Evolutionary conservation across 2,329 filamentous ascomycete genomes (phyloP).

Genomic region (Bipolaris cookei): DNA sequence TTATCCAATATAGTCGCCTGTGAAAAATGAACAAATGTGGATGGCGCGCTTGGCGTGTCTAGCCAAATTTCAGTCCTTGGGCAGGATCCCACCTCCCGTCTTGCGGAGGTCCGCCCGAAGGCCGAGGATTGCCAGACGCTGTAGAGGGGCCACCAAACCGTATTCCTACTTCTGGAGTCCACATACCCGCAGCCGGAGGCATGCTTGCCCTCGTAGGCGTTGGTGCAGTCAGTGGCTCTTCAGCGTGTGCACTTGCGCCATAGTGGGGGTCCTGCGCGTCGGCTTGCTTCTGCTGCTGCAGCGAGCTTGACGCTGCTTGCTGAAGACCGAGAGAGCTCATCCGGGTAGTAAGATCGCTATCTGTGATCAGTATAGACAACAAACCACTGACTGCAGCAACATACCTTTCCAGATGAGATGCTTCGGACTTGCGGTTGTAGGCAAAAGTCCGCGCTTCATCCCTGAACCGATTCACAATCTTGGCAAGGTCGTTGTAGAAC

Average conservation of each 20-base stretch:
- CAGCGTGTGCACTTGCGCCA: conserved; percentile 54
- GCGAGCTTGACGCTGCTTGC: conserved; percentile 49
- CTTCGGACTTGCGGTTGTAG: conserved; percentile 80
- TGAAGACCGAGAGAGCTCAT: conserved; percentile 65
- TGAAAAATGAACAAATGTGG: not conserved
- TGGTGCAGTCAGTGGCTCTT: conserved; percentile 62
- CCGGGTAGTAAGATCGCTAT: conserved; percentile 64
- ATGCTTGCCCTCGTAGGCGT: conserved; percentile 50
- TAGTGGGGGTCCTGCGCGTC: conserved; percentile 67
- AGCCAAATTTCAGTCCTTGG: conserved; percentile 50
- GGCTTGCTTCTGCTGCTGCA: conserved; percentile 54
- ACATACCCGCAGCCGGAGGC: conserved; percentile 62
- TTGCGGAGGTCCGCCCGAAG: conserved; percentile 43
- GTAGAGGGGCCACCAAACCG: conserved; percentile 66
- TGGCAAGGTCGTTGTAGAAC: conserved; percentile 95
- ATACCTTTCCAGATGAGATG: conserved; percentile 76
- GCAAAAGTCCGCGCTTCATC: conserved; percentile 82
- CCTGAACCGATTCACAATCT: conserved; percentile 83
- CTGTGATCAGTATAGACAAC: conserved; percentile 14
- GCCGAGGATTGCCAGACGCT: conserved; percentile 38
- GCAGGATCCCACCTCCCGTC: conserved; percentile 51
- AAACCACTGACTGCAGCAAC: conserved; percentile 36
- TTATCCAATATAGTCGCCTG: conserved; percentile 2
- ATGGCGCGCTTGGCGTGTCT: not conserved
- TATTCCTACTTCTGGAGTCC: conserved; percentile 82